Evolutionary conservation across 23 red algal genomes (phyloP).

Genomic region (Gracilaria vermiculophylla): DNA sequence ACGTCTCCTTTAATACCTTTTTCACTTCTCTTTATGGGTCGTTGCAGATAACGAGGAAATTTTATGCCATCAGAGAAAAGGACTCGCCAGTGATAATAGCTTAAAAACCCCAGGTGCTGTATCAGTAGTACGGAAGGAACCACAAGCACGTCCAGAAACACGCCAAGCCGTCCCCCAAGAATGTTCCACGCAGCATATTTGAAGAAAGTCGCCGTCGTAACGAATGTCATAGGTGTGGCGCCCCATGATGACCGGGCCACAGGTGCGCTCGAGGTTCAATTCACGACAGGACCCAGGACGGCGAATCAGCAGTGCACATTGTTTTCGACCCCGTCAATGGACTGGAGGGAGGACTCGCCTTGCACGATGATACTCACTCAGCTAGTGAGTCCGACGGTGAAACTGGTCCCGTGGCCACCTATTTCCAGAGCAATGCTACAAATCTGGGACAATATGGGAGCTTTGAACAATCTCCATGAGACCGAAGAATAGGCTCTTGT

Average conservation of each 20-base stretch:
- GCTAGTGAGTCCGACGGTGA: too few relatives aligned
- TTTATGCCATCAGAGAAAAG: conserved; percentile 17
- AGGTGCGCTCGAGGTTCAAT: conserved; percentile 3
- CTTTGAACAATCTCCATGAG: too few relatives aligned
- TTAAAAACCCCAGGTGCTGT: neutral
- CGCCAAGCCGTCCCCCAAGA: neutral
- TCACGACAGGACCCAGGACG: neutral
- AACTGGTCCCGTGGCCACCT: too few relatives aligned
- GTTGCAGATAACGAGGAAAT: too few relatives aligned
- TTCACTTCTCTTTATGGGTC: neutral
- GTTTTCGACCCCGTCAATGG: neutral
- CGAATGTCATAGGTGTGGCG: conserved; percentile 8
- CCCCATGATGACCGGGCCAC: neutral
- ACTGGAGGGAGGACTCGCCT: neutral
- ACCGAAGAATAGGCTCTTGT: too few relatives aligned
- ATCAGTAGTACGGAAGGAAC: neutral
- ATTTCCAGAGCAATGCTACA: too few relatives aligned
- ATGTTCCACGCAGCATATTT: neutral
- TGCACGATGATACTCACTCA: neutral
- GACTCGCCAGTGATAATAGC: neutral
- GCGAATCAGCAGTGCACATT: conserved; percentile 8
- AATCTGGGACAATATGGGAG: too few relatives aligned
- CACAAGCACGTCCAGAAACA: neutral
- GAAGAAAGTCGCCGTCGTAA: neutral
- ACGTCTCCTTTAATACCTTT: neutral